A percentile compares a stretch with the other conserved stretches of the same genome.
Evolutionary conservation across 2,329 filamentous ascomycete genomes (phyloP).

Genomic region (Paradendryphiella salina): DNA sequence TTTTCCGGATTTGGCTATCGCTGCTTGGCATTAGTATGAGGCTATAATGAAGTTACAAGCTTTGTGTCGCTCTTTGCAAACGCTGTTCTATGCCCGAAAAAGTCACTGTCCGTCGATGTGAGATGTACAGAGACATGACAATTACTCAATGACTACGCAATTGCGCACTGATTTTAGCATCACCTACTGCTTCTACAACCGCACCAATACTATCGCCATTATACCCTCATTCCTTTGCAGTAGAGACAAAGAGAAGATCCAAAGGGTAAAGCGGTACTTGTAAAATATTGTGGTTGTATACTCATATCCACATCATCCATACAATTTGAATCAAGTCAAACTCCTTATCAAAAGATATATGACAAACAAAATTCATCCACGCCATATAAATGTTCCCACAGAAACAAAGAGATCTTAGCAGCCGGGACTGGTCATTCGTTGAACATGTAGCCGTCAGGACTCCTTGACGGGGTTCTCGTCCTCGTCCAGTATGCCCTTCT

Average conservation of each 20-base stretch:
- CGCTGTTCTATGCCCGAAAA: no score
- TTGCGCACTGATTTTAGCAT: no score
- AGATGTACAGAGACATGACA: no score
- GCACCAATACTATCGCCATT: background rate
- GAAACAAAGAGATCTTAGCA: background rate
- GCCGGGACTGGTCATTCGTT: background rate
- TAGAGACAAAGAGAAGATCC: background rate
- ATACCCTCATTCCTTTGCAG: background rate
- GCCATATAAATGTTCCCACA: conserved; percentile 2
- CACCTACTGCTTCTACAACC: no score
- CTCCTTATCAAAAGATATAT: background rate
- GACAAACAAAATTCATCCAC: conserved; percentile 7
- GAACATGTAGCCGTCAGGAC: conserved; percentile 7
- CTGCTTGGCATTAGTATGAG: conserved; percentile 5
- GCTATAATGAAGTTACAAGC: conserved; percentile 20
- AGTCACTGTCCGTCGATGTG: no score
- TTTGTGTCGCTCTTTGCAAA: conserved; percentile 20
- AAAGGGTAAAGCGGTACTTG: background rate
- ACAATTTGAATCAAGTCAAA: conserved; percentile 4
- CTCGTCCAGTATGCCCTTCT: conserved; percentile 73
- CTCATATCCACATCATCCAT: conserved; percentile 4
- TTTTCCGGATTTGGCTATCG: background rate
- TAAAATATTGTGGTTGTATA: background rate
- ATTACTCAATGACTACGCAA: no score
- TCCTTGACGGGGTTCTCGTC: conserved; percentile 43